These are phyloP conservation scores for Crithidia mellificae DNA, from an alignment of 208 protist genomes.

Conservation along the genomic window DNA sequence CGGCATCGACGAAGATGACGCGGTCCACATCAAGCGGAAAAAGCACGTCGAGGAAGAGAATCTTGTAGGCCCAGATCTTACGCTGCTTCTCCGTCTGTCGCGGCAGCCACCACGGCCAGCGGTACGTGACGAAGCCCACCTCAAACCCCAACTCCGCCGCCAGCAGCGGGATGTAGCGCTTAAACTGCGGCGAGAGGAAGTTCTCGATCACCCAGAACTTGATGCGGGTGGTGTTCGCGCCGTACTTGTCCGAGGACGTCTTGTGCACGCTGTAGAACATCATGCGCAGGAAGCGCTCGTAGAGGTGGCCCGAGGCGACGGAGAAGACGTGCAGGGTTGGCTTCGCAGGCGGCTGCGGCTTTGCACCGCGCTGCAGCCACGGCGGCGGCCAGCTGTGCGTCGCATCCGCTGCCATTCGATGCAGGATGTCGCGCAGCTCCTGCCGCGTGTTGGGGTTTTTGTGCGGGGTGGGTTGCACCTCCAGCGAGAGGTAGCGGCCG, in stretches of 20 bases:
- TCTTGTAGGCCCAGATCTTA: conserved; percentile 99
- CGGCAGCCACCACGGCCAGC: conserved; percentile 98
- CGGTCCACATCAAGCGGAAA: conserved; percentile 97
- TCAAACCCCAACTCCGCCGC: conserved; percentile 93
- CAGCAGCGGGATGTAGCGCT: conserved; percentile 88
- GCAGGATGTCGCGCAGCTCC: conserved; percentile 17
- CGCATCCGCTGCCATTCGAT: conserved; percentile 24
- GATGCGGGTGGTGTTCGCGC: conserved; percentile 83
- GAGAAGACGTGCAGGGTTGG: conserved; percentile 99
- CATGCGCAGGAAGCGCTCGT: conserved; percentile 98
- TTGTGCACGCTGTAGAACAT: conserved; percentile 98
- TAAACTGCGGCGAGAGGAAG: conserved; percentile 97
- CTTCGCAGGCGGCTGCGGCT: conserved; percentile 24
- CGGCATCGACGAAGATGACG: conserved; percentile 99
- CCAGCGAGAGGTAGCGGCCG: conserved; percentile 41
- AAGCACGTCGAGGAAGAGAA: conserved; percentile 99
- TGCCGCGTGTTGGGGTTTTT: not conserved
- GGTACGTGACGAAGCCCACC: conserved; percentile 96
- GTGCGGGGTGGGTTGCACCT: conserved; percentile 3
- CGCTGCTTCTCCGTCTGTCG: conserved; percentile 97
- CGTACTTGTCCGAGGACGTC: conserved; percentile 82
- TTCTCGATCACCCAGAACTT: conserved; percentile 99
- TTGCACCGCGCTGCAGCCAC: not conserved
- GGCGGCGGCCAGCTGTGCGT: conserved; percentile 37
- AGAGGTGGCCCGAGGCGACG: conserved; percentile 97